These are phyloP conservation scores for Gnetum montanum DNA, from an alignment of 75 land plant species.

Conservation along the genomic window DNA sequence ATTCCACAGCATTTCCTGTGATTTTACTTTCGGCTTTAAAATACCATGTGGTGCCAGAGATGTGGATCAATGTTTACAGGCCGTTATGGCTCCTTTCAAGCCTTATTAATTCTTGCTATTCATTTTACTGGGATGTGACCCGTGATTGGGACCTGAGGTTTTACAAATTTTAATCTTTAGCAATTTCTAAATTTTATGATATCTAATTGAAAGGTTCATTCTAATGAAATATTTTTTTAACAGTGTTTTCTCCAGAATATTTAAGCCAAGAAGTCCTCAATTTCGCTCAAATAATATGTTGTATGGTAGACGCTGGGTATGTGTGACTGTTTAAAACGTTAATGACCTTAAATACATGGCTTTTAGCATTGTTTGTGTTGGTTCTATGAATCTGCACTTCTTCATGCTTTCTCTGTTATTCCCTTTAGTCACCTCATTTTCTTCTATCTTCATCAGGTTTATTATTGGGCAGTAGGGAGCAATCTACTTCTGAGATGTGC, in stretches of 20 bases:
- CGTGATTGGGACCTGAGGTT: conserved; percentile 99
- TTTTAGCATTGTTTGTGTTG: not conserved
- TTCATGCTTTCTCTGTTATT: not conserved
- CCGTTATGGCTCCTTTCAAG: conserved; percentile 92
- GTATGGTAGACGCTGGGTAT: conserved; percentile 79
- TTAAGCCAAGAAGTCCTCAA: conserved; percentile 49
- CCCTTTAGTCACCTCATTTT: not conserved
- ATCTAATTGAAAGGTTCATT: not conserved
- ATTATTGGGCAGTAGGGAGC: conserved; percentile 87
- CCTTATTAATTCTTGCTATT: conserved; percentile 78
- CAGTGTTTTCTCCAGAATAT: conserved; percentile 62
- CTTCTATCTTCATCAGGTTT: conserved; percentile 43
- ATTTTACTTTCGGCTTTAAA: conserved; percentile 88
- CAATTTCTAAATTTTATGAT: conserved; percentile 2
- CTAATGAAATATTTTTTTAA: conserved; percentile 1
- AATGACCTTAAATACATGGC: too few species aligned
- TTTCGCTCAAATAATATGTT: conserved; percentile 49
- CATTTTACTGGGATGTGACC: conserved; percentile 94
- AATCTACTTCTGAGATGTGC: conserved; percentile 82
- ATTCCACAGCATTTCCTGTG: conserved; percentile 88
- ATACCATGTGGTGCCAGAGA: conserved; percentile 71
- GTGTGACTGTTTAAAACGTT: not conserved
- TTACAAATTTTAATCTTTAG: too few species aligned
- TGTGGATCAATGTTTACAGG: conserved; percentile 63
- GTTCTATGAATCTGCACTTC: not conserved